These are phyloP conservation scores for Penicillium sp. DNA, from an alignment of 2,329 filamentous ascomycete genomes.

Conservation along the genomic window DNA sequence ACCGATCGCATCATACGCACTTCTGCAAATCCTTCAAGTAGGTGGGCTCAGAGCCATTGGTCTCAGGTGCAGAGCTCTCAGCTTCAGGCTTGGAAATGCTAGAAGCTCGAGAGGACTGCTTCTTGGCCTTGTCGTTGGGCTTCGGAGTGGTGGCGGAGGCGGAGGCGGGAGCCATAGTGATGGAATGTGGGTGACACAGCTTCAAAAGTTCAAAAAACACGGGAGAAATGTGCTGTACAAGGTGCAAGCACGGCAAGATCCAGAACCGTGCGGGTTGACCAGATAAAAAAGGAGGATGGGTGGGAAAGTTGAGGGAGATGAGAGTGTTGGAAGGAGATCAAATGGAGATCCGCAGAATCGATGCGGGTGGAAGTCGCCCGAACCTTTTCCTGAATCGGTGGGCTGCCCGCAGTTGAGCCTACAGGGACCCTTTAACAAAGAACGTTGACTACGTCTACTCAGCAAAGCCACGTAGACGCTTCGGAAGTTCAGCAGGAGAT, in stretches of 20 bases:
- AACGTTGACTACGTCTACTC: neutral
- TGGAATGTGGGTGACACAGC: constrained; percentile 30
- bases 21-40: constrained; percentile 90
- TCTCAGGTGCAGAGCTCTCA: constrained; percentile 46
- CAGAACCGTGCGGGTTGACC: constrained; percentile 9
- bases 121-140: constrained; percentile 70
- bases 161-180: constrained; percentile 65
- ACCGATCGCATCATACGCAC: constrained; percentile 53
- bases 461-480: neutral
- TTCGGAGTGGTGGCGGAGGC: constrained; percentile 53
- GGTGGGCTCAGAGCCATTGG: constrained; percentile 68
- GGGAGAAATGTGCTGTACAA: constrained; percentile 14
- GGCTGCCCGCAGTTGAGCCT: constrained; percentile 23
- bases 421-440: neutral
- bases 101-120: constrained; percentile 49
- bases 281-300: constrained; percentile 14
- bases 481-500: neutral
- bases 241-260: constrained; percentile 4
- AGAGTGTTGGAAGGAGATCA: constrained; percentile 4
- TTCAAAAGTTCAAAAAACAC: constrained; percentile 14
- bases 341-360: constrained; percentile 25
- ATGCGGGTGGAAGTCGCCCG: constrained; percentile 38
- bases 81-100: constrained; percentile 32
- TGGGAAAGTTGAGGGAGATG: constrained; percentile 14
- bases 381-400: constrained; percentile 29